Percentiles rank a stretch among this genome's conserved stretches.
These are phyloP conservation scores for Cucurbita maxima DNA, from an alignment of 306 rosid species.

Conservation along the genomic window DNA sequence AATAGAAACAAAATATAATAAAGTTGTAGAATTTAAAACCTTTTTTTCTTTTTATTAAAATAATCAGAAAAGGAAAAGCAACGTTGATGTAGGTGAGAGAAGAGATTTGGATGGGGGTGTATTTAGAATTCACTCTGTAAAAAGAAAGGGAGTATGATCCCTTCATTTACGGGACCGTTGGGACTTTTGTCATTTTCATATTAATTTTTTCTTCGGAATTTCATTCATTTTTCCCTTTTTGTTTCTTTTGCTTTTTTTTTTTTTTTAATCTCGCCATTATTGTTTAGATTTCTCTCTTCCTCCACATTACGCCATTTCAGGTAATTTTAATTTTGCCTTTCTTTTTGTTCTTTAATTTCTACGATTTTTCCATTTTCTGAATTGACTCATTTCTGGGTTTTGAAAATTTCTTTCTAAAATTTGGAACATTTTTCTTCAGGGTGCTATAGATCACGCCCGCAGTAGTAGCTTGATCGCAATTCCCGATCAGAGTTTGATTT, in stretches of 20 bases:
- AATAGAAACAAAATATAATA: background rate
- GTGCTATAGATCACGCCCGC: slow-evolving; percentile 1
- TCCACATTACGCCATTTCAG: background rate
- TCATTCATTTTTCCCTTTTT: background rate
- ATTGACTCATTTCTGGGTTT: background rate
- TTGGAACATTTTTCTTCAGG: background rate
- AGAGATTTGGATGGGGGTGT: background rate
- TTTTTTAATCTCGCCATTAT: background rate
- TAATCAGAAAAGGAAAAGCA: background rate
- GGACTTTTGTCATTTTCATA: slow-evolving; percentile 2
- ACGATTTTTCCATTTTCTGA: background rate
- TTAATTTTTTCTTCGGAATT: background rate
- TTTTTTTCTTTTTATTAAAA: background rate
- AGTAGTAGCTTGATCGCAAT: slow-evolving; percentile 1
- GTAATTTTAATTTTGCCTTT: background rate
- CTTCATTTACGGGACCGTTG: slow-evolving; percentile 6
- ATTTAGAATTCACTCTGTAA: background rate
- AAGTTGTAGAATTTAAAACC: background rate
- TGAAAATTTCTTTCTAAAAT: background rate
- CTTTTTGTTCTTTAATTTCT: background rate
- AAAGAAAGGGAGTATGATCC: background rate
- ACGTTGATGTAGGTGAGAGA: background rate
- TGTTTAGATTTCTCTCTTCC: slow-evolving; percentile 1
- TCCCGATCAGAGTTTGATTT: background rate
- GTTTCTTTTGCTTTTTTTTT: background rate